These are phyloP conservation scores for Fusarium cyanostomum DNA, from an alignment of 2,329 filamentous ascomycete genomes.

Conservation along the genomic window DNA sequence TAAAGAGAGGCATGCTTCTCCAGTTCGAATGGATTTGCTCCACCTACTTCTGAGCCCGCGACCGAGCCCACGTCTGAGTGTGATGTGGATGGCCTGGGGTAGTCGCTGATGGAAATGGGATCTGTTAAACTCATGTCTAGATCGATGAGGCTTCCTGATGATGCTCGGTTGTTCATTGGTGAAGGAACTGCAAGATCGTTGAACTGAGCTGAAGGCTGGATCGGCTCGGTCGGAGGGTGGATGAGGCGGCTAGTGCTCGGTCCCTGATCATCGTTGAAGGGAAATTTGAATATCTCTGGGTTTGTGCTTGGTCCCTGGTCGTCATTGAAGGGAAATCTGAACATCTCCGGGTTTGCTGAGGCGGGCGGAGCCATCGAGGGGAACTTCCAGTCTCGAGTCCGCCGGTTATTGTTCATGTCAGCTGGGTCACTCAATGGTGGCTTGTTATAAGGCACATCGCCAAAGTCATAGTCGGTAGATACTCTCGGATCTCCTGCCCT, in stretches of 20 bases:
- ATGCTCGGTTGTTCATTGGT: slow-evolving; percentile 52
- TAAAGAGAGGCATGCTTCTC: slow-evolving; percentile 70
- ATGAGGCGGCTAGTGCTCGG: slow-evolving; percentile 54
- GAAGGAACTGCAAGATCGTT: slow-evolving; percentile 54
- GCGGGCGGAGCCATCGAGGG: slow-evolving; percentile 61
- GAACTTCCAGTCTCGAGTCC: slow-evolving; percentile 68
- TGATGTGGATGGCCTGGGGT: slow-evolving; percentile 65
- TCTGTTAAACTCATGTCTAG: slow-evolving; percentile 65
- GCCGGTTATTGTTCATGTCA: slow-evolving; percentile 61
- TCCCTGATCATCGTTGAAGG: slow-evolving; percentile 51
- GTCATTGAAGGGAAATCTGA: slow-evolving; percentile 58
- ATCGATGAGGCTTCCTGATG: slow-evolving; percentile 60
- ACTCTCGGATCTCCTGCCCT: slow-evolving; percentile 57
- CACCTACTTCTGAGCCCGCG: slow-evolving; percentile 64
- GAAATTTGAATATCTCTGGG: slow-evolving; percentile 61
- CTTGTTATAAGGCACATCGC: slow-evolving; percentile 55
- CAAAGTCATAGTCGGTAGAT: slow-evolving; percentile 61
- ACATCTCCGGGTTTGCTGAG: slow-evolving; percentile 63
- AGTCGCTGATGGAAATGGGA: slow-evolving; percentile 55
- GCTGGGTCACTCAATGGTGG: slow-evolving; percentile 67
- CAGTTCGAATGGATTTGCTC: slow-evolving; percentile 68
- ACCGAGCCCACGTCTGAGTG: slow-evolving; percentile 67
- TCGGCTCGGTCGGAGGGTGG: slow-evolving; percentile 63
- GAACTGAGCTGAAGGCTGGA: slow-evolving; percentile 53
- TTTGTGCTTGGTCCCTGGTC: slow-evolving; percentile 49